Base-by-base conservation (phyloP, 495 filamentous ascomycete species). In the Neurospora pannonica region DNA sequence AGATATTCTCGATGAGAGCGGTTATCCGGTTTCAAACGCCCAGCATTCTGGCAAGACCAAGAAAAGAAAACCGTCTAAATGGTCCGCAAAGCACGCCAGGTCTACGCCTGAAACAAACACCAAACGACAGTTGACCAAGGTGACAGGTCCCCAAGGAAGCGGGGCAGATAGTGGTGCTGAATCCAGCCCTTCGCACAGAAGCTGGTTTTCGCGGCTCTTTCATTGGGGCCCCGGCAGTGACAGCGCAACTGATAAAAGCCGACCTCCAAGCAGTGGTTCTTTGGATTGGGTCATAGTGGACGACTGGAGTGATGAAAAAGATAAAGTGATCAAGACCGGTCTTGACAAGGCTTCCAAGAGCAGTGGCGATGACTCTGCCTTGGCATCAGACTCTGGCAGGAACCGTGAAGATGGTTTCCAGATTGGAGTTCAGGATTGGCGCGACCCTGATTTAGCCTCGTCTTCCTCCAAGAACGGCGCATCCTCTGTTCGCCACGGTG, bases 351-450 rank as follows among this genome's bases (percentile, higher is more conserved):
- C 79, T 17, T 78, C 80, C 54, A 83, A 81, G 60, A 72, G 79
- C 69, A 71, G 74, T 70, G 37, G 75, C 74, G 71, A 78, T 74
- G 31, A 62, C 71, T 72, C 75, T 48, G 42, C 62, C 13, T 67
- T 67, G 72, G 71, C 40, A 75, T 72, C 73, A 38, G 74, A 73
- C 37, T 67, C 77, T 71, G 75, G 74, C 38, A 73, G 79, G 76
- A 38, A 80, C 9, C 48, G 86, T 54, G 86, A 83, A 9, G 93
- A 95, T 82, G 90, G 88, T 71, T 97, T 97, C 81, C 89, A 93
- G n/a, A 97, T 97, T 79, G 94, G 94, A 3, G 91, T 97, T 15
- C 94, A 97, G 75, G 94, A 97, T 77, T 97, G 94, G 94, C 90
- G 94, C 73, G 94, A 97, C 78, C 92, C 93, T 5, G 93, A 97